A percentile compares a stretch with the other conserved stretches of the same genome.
Evolutionary conservation across 441 rosid species (phyloP).

Genomic region (Geranium incanum): DNA sequence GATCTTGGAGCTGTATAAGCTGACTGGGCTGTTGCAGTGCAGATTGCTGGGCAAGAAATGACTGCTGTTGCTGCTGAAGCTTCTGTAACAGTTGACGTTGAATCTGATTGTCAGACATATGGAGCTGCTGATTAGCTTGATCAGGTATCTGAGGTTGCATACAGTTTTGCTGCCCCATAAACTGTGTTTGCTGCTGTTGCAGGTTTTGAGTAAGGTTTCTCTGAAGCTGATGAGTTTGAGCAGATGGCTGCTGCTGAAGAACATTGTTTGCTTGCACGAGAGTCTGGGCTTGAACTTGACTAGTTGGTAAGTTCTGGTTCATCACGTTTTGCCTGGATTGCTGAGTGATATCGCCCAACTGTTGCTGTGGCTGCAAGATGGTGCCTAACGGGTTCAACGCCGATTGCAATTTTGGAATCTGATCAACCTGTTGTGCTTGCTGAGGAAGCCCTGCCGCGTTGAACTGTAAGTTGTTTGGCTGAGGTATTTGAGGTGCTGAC

Average conservation of each 20-base stretch:
- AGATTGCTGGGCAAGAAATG: slow-evolving; percentile 40
- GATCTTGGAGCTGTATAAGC: slow-evolving; percentile 39
- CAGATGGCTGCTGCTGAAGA: slow-evolving; percentile 42
- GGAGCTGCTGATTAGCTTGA: slow-evolving; percentile 38
- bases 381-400: slow-evolving; percentile 31
- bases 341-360: slow-evolving; percentile 36
- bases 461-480: slow-evolving; percentile 43
- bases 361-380: slow-evolving; percentile 37
- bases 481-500: slow-evolving; percentile 41
- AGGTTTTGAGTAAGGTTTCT: slow-evolving; percentile 41
- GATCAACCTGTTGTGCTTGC: slow-evolving; percentile 46
- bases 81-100: slow-evolving; percentile 50
- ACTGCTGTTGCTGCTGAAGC: slow-evolving; percentile 54
- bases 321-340: slow-evolving; percentile 45
- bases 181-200: slow-evolving; percentile 38
- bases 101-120: slow-evolving; percentile 43
- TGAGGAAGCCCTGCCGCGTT: slow-evolving; percentile 42
- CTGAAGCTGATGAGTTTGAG: slow-evolving; percentile 37
- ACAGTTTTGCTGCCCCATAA: slow-evolving; percentile 32
- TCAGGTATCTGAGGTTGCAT: slow-evolving; percentile 38
- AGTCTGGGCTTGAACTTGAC: slow-evolving; percentile 43
- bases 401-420: slow-evolving; percentile 36
- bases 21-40: slow-evolving; percentile 39
- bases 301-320: slow-evolving; percentile 31
- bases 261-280: slow-evolving; percentile 34